These are phyloP conservation scores for Gilbertella persicaria DNA, from an alignment of 371 early-diverging fungal species.

Conservation along the genomic window DNA sequence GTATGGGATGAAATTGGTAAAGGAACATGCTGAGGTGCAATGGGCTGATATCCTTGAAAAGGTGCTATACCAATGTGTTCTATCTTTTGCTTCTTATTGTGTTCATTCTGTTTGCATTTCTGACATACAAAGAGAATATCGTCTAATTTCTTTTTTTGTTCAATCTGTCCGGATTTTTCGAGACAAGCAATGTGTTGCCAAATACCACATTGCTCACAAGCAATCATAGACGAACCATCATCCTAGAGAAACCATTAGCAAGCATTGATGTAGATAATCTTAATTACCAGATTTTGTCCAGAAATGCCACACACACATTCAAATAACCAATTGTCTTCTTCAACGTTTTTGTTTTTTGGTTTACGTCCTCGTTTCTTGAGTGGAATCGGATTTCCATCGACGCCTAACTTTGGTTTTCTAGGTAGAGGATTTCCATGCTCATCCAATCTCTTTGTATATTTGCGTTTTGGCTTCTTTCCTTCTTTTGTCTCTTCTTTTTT, in stretches of 20 bases:
- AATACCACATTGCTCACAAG: conserved; percentile 65
- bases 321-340: conserved; percentile 59
- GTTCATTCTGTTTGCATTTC: conserved; percentile 27
- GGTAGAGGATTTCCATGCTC: conserved; percentile 17
- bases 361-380: conserved; percentile 37
- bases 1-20: no score
- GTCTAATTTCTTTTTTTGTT: conserved; percentile 29
- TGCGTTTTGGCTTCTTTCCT: conserved; percentile 11
- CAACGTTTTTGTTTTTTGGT: conserved; percentile 34
- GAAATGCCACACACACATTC: conserved; percentile 61
- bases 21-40: no score
- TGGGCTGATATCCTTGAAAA: no score
- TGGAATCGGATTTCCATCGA: conserved; percentile 15
- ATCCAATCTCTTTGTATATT: conserved; percentile 6
- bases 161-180: conserved; percentile 44
- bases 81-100: not conserved
- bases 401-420: conserved; percentile 9
- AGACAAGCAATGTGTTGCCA: conserved; percentile 78
- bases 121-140: conserved; percentile 47
- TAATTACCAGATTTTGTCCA: conserved; percentile 55
- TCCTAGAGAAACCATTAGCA: conserved; percentile 53
- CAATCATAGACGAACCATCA: conserved; percentile 77
- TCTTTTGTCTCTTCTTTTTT: not conserved
- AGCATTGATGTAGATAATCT: not conserved
- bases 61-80: not conserved